Evolutionary conservation across 371 early-diverging fungal species (phyloP).

Genomic region (Coemansia sp.): DNA sequence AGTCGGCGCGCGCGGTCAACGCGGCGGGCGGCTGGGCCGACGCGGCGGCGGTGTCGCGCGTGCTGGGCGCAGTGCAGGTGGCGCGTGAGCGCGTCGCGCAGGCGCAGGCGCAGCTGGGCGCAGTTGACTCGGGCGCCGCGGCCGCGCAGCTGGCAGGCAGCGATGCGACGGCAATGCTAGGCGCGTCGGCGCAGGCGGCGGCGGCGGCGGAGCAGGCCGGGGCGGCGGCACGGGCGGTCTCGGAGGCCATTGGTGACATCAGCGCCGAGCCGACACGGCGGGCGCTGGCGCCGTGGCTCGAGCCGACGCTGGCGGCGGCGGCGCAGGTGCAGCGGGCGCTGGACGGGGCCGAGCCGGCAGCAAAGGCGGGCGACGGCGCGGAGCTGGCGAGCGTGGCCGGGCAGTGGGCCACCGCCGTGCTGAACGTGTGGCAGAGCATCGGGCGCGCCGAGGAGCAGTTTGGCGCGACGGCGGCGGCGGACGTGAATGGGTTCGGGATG

Average conservation of each 20-base stretch:
- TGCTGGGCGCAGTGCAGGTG: background rate
- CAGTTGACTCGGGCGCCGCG: background rate
- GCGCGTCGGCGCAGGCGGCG: background rate
- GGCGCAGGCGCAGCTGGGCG: constrained; percentile 13
- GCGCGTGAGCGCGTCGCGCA: constrained; percentile 7
- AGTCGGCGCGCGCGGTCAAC: constrained; percentile 6
- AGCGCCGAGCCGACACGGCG: background rate
- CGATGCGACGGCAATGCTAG: background rate
- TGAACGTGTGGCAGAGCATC: constrained; percentile 43
- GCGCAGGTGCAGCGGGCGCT: background rate
- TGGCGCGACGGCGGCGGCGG: background rate
- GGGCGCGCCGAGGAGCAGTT: constrained; percentile 26
- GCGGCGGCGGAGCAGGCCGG: background rate
- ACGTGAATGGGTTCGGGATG: constrained; percentile 30
- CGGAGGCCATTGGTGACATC: background rate
- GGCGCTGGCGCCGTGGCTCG: constrained; percentile 20
- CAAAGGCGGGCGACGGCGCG: background rate
- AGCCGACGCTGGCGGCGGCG: background rate
- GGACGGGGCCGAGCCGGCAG: background rate
- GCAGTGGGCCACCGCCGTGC: constrained; percentile 40
- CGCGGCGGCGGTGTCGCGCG: constrained; percentile 4
- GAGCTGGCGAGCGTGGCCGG: constrained; percentile 23
- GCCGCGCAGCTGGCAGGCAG: constrained; percentile 20
- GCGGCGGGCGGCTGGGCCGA: constrained; percentile 31
- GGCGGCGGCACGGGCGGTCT: background rate